phyloP scores from a whole-genome alignment of 192 early-diverging fungal species.

The Mortierella claussenii region DNA sequence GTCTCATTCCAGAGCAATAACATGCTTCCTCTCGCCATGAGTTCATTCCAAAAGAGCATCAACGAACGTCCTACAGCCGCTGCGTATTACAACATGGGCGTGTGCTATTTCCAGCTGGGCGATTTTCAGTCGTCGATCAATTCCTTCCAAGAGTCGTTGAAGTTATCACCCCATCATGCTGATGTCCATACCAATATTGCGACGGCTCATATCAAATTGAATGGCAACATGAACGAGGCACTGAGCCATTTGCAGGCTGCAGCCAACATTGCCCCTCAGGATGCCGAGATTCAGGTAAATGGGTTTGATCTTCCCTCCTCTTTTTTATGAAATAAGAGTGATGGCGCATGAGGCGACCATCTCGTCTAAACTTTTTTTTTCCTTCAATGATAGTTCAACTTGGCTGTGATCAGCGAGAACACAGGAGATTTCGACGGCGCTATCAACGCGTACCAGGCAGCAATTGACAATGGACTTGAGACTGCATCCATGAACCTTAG shows the following conservation, averaged over 20 bases:
- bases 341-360: not conserved
- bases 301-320: not conserved
- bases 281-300: conserved; percentile 41
- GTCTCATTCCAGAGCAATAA: conserved; percentile 38
- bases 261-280: conserved; percentile 44
- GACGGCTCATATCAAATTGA: conserved; percentile 35
- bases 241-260: conserved; percentile 39
- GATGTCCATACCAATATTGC: conserved; percentile 52
- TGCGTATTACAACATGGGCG: conserved; percentile 53
- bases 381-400: conserved; percentile 30
- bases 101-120: conserved; percentile 44
- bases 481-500: conserved; percentile 21
- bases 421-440: conserved; percentile 38
- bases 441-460: conserved; percentile 35
- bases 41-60: conserved; percentile 50
- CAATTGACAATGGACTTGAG: conserved; percentile 25
- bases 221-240: conserved; percentile 31
- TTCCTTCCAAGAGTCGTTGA: conserved; percentile 45
- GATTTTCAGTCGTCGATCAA: conserved; percentile 51
- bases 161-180: conserved; percentile 37
- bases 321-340: not conserved
- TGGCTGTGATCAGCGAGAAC: conserved; percentile 42
- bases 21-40: conserved; percentile 50
- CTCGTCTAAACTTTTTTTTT: not conserved
- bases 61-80: conserved; percentile 47